A percentile compares a stretch with the other conserved stretches of the same genome.
Conservation (phyloP, 257 asterid genomes). For the Scutellaria baicalensis region DNA sequence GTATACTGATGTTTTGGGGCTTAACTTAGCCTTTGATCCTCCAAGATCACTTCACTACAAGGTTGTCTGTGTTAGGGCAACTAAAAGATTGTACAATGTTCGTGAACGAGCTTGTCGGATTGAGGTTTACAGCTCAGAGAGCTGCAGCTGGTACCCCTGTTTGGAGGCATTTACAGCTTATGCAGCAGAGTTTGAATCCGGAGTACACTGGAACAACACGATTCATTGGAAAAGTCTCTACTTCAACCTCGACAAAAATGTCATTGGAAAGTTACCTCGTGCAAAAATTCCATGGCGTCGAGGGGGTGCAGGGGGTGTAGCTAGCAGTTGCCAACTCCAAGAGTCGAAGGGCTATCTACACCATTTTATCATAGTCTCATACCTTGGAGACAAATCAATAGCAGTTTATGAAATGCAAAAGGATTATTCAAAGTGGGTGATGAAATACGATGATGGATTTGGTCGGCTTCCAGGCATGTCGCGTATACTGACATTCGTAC, state of each 20-base stretch:
- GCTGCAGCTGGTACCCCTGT: background rate
- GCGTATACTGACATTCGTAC: background rate
- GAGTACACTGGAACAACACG: constrained; percentile 21
- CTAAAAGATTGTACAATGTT: background rate
- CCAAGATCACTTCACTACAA: constrained; percentile 5
- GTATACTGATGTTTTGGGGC: background rate
- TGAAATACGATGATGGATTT: constrained; percentile 1
- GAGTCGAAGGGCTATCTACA: constrained; percentile 3
- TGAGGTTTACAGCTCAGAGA: constrained; percentile 15
- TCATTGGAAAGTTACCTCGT: background rate
- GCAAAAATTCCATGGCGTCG: background rate
- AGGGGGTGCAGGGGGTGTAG: background rate
- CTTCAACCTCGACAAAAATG: background rate
- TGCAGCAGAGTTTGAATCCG: background rate
- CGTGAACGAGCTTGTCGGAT: background rate
- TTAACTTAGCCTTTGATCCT: constrained; percentile 17
- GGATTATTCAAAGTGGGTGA: constrained; percentile 7
- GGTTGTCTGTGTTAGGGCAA: constrained; percentile 16
- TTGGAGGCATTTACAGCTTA: background rate
- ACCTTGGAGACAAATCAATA: constrained; percentile 4
- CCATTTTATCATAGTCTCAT: background rate
- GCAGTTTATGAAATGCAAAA: constrained; percentile 14
- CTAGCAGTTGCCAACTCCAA: constrained; percentile 4
- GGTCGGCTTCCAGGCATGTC: background rate
- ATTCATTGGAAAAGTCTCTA: constrained; percentile 10